Percentiles rank a stretch among this genome's conserved stretches.
Conservation (phyloP, 2,329 filamentous ascomycete species). For the Orbilia oligospora region DNA sequence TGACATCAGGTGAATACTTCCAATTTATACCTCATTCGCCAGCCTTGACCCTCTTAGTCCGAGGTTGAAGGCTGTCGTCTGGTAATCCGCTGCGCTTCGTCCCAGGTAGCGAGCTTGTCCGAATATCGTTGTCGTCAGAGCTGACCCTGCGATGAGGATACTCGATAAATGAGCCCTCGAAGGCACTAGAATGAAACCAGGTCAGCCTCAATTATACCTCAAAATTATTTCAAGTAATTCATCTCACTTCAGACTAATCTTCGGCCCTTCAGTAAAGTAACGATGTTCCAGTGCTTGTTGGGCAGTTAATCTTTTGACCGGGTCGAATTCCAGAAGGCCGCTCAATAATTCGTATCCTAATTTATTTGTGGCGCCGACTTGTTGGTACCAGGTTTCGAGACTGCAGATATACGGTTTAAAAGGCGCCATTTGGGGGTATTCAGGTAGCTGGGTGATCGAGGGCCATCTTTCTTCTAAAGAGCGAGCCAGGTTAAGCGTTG, state of each 20-base stretch:
- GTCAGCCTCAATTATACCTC: background rate
- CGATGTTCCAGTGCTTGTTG: conserved; percentile 89
- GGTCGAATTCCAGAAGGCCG: conserved; percentile 91
- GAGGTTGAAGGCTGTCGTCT: conserved; percentile 81
- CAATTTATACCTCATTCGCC: conserved; percentile 50
- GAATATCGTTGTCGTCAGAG: conserved; percentile 95
- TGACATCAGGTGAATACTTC: background rate
- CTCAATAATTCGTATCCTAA: conserved; percentile 88
- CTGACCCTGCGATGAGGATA: conserved; percentile 93
- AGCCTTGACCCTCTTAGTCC: conserved; percentile 76
- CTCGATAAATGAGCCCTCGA: conserved; percentile 87
- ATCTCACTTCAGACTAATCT: conserved; percentile 80
- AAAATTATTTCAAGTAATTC: background rate
- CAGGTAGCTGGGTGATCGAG: conserved; percentile 85
- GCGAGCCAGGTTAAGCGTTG: background rate
- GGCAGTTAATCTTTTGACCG: conserved; percentile 87
- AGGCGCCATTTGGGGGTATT: conserved; percentile 79
- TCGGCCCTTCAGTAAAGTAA: conserved; percentile 82
- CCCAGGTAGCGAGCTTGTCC: conserved; percentile 88
- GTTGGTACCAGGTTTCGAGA: conserved; percentile 69
- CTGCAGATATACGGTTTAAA: conserved; percentile 68
- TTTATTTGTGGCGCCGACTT: conserved; percentile 68
- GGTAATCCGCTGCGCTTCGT: conserved; percentile 89
- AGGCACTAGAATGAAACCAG: conserved; percentile 67
- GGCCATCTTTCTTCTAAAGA: conserved; percentile 82